Evolutionary conservation across 495 filamentous ascomycete species (phyloP).

Genomic region (Tuber melanosporum): DNA sequence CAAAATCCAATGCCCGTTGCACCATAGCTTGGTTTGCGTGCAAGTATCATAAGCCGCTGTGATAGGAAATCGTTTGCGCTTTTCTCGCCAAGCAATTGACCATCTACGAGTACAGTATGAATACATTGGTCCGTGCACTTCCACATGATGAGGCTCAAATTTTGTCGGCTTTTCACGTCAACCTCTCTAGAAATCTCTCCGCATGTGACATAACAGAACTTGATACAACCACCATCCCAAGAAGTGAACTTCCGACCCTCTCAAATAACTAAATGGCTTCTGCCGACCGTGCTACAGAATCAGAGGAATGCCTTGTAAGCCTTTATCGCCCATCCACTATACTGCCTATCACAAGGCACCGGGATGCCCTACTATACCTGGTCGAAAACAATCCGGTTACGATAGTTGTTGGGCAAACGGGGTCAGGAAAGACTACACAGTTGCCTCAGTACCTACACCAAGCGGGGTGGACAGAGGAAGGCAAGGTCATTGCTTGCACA

Average conservation of each 20-base stretch:
- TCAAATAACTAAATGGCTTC: conserved; percentile 27
- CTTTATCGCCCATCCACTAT: conserved; percentile 71
- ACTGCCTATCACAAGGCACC: conserved; percentile 71
- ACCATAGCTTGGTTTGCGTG: no score
- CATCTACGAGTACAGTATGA: no score
- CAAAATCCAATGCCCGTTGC: no score
- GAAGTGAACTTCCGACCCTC: background rate
- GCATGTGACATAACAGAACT: background rate
- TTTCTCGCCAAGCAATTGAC: conserved; percentile 21
- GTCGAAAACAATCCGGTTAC: conserved; percentile 72
- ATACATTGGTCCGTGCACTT: conserved; percentile 23
- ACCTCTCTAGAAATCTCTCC: background rate
- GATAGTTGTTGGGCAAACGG: conserved; percentile 84
- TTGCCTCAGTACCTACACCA: conserved; percentile 81
- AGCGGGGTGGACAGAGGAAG: conserved; percentile 79
- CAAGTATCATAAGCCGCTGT: background rate
- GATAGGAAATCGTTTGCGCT: background rate
- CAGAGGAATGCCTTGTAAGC: conserved; percentile 35
- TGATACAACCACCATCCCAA: background rate
- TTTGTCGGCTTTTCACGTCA: conserved; percentile 8
- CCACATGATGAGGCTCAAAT: conserved; percentile 34
- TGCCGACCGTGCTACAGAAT: conserved; percentile 37
- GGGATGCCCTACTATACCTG: conserved; percentile 64
- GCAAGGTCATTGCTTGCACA: conserved; percentile 77
- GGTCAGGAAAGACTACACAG: conserved; percentile 84